These are phyloP conservation scores for Zoysia pacifica DNA, from an alignment of 176 grass and related monocot genomes.

Conservation along the genomic window DNA sequence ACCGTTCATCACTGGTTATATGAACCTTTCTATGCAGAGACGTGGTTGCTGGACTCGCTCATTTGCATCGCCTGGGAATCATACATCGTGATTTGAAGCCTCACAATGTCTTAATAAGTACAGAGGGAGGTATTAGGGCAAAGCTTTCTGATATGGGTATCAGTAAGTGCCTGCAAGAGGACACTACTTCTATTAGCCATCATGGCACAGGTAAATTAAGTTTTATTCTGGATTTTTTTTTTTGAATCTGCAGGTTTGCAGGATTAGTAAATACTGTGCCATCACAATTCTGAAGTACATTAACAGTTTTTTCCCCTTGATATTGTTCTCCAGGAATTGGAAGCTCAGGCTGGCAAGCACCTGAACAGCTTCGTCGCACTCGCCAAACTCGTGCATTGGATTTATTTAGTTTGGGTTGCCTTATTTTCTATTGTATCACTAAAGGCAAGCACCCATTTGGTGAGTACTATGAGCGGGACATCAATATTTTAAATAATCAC, in stretches of 20 bases:
- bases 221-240: neutral
- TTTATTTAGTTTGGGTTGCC: constrained; percentile 93
- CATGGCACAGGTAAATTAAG: constrained; percentile 68
- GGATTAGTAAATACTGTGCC: constrained; percentile 3
- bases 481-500: constrained; percentile 74
- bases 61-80: constrained; percentile 92
- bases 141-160: constrained; percentile 99
- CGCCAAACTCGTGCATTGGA: constrained; percentile 90
- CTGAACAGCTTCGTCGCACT: constrained; percentile 71
- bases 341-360: constrained; percentile 98
- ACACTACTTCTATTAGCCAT: constrained; percentile 73
- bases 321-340: constrained; percentile 60
- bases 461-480: constrained; percentile 87
- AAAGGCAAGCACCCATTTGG: constrained; percentile 95
- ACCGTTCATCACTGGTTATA: constrained; percentile 6
- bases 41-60: constrained; percentile 78
- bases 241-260: constrained; percentile 17
- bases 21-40: constrained; percentile 64
- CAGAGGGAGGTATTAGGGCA: constrained; percentile 67
- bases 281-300: neutral
- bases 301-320: constrained; percentile 29
- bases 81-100: constrained; percentile 99
- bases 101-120: constrained; percentile 92
- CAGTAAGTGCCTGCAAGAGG: constrained; percentile 83
- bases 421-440: constrained; percentile 96